These are phyloP conservation scores for Silene conica DNA, from an alignment of 148 eudicot species.

Conservation along the genomic window DNA sequence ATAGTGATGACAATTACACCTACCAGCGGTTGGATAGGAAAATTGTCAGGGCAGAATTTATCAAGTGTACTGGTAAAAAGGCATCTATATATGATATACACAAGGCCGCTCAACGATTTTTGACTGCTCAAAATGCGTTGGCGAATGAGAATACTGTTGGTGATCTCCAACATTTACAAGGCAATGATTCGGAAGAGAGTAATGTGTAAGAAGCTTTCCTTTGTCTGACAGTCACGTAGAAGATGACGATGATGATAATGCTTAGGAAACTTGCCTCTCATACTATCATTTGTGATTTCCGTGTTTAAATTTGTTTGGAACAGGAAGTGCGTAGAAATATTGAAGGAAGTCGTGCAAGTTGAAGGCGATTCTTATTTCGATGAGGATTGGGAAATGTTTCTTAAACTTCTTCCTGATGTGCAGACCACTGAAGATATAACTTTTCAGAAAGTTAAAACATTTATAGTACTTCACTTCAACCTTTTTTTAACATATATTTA, in stretches of 20 bases:
- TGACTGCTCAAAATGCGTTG: neutral
- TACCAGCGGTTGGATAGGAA: too few species aligned
- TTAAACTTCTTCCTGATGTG: neutral
- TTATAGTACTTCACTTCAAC: conserved; percentile 2
- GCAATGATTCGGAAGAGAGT: too few species aligned
- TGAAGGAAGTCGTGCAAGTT: neutral
- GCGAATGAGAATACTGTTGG: neutral
- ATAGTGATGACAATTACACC: too few species aligned
- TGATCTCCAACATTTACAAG: neutral
- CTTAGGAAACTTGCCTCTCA: neutral
- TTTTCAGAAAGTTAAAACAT: neutral
- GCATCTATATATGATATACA: conserved; percentile 7
- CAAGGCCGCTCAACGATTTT: neutral
- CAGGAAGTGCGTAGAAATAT: neutral
- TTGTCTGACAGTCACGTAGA: neutral
- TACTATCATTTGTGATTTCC: neutral
- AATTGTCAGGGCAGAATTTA: neutral
- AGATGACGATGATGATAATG: neutral
- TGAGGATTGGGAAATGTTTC: conserved; percentile 1
- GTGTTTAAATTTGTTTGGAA: neutral
- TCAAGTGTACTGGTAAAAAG: neutral
- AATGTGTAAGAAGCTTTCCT: neutral
- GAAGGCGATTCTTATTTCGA: neutral
- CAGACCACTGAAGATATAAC: neutral
- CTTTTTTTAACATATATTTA: too few species aligned